phyloP scores from a whole-genome alignment of 2,329 filamentous ascomycete genomes.

The Cryphonectria naterciae region DNA sequence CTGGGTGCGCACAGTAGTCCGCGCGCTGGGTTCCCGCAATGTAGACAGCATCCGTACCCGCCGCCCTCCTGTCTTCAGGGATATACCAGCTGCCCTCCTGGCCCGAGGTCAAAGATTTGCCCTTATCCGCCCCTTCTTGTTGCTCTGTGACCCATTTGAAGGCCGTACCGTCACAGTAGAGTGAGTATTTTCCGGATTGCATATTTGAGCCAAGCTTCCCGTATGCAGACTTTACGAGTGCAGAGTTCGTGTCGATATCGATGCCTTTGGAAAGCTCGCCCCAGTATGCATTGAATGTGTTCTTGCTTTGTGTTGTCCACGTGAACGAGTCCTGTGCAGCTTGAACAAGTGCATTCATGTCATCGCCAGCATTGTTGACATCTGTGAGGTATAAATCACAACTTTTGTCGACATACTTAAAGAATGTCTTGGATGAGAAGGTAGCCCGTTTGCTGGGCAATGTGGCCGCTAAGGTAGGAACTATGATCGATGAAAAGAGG shows the following conservation, averaged over 20 bases:
- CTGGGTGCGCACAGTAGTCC: neutral
- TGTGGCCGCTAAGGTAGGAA: neutral
- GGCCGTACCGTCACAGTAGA: constrained; percentile 3
- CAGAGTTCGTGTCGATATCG: neutral
- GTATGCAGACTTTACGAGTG: neutral
- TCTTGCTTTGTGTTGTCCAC: neutral
- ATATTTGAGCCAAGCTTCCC: neutral
- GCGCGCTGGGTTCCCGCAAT: neutral
- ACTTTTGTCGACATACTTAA: neutral
- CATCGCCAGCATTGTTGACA: neutral
- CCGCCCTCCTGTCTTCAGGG: neutral
- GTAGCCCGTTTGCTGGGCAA: neutral
- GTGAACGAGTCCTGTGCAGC: constrained; percentile 1
- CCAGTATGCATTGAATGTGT: neutral
- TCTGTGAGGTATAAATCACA: neutral
- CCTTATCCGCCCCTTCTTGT: neutral
- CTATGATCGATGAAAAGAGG: neutral
- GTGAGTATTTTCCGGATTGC: neutral
- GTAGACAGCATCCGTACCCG: neutral
- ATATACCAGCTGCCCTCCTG: neutral
- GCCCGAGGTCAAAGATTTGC: neutral
- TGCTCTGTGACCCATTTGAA: constrained; percentile 1
- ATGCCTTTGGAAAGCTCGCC: neutral
- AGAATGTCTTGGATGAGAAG: neutral
- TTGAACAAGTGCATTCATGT: neutral